These are phyloP conservation scores for Orbilia javanica DNA, from an alignment of 2,329 filamentous ascomycete species.

Conservation along the genomic window DNA sequence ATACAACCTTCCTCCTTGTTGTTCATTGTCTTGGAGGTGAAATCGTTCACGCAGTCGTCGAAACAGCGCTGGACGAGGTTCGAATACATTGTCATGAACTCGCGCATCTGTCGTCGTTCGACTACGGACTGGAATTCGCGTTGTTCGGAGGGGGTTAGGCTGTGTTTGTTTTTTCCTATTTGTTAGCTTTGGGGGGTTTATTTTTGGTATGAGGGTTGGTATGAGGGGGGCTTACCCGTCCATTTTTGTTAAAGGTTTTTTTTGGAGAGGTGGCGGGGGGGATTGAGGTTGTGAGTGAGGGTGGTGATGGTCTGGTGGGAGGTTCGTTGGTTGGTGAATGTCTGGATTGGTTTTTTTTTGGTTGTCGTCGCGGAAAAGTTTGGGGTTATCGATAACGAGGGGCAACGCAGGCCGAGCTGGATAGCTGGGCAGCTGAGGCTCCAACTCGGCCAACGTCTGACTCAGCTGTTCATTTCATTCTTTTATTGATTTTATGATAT, in stretches of 20 bases:
- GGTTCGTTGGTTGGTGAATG: neutral
- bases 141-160: constrained; percentile 83
- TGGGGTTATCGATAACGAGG: constrained; percentile 2
- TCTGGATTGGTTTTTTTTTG: neutral
- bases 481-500: neutral
- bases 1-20: constrained; percentile 91
- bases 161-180: constrained; percentile 64
- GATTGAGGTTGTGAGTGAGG: neutral
- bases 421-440: too few relatives aligned
- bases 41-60: constrained; percentile 96
- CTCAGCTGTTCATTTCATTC: too few relatives aligned
- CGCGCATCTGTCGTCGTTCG: constrained; percentile 98
- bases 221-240: neutral
- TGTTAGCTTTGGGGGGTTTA: constrained; percentile 4
- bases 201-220: neutral
- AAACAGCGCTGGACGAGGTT: constrained; percentile 76
- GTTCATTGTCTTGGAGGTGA: constrained; percentile 94
- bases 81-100: constrained; percentile 90
- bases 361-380: constrained; percentile 2
- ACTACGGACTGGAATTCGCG: constrained; percentile 93
- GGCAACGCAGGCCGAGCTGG: neutral
- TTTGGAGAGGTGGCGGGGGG: too few relatives aligned
- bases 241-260: neutral
- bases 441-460: too few relatives aligned
- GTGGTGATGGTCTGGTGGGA: neutral